These are phyloP conservation scores for Cladosporium halotolerans DNA, from an alignment of 2,329 filamentous ascomycete species.

Conservation along the genomic window DNA sequence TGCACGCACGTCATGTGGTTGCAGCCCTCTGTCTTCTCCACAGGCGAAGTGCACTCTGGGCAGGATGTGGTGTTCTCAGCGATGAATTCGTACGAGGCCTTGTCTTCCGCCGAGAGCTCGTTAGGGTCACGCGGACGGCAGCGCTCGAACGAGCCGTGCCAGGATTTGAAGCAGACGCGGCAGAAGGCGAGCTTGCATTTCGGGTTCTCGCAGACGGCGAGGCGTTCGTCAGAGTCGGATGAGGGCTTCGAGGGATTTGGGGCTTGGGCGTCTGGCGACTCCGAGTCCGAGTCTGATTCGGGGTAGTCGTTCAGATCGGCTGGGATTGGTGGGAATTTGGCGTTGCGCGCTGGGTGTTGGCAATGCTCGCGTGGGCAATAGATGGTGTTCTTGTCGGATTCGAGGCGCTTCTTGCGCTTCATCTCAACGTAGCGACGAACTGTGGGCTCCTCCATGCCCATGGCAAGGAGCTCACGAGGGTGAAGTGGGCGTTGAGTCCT, in stretches of 20 bases:
- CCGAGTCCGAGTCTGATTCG: slow-evolving; percentile 13
- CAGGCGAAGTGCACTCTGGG: slow-evolving; percentile 76
- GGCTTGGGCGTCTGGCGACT: slow-evolving; percentile 1
- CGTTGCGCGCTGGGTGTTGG: slow-evolving; percentile 69
- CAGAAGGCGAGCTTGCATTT: slow-evolving; percentile 91
- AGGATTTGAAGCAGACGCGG: slow-evolving; percentile 65
- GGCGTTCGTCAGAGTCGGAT: slow-evolving; percentile 47
- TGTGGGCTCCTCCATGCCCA: slow-evolving; percentile 51
- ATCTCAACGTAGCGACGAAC: slow-evolving; percentile 83
- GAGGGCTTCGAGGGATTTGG: slow-evolving; percentile 15
- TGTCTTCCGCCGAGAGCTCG: slow-evolving; percentile 76
- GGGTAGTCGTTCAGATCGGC: slow-evolving; percentile 37
- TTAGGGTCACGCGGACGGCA: slow-evolving; percentile 58
- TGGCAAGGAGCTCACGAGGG: slow-evolving; percentile 67
- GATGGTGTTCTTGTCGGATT: slow-evolving; percentile 83
- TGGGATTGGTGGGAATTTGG: slow-evolving; percentile 42
- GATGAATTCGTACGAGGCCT: slow-evolving; percentile 80
- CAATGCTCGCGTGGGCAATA: slow-evolving; percentile 94
- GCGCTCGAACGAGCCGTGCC: slow-evolving; percentile 86
- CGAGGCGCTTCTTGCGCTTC: slow-evolving; percentile 87
- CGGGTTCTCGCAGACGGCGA: slow-evolving; percentile 84
- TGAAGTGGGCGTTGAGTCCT: slow-evolving; percentile 60
- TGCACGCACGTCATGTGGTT: slow-evolving; percentile 95
- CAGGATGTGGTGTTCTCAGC: slow-evolving; percentile 76
- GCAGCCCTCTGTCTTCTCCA: slow-evolving; percentile 81